These are phyloP conservation scores for Eragrostis tef DNA, from an alignment of 202 grass and related monocot species.

Conservation along the genomic window DNA sequence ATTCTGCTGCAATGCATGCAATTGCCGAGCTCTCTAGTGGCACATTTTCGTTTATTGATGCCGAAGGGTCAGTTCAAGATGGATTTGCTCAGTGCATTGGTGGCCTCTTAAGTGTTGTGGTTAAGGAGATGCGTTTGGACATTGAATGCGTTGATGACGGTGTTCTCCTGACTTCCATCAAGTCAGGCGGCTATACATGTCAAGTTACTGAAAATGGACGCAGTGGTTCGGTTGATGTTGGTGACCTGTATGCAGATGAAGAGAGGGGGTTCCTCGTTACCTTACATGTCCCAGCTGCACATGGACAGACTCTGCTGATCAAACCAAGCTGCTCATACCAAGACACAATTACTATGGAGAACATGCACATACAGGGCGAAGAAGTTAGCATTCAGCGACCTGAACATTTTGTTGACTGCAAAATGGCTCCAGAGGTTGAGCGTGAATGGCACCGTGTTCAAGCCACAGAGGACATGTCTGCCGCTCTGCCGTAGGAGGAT, in stretches of 20 bases:
- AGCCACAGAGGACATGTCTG: constrained; percentile 71
- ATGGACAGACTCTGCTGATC: constrained; percentile 56
- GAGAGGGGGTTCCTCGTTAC: constrained; percentile 79
- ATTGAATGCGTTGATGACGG: constrained; percentile 65
- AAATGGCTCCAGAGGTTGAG: constrained; percentile 72
- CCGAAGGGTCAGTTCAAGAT: constrained; percentile 74
- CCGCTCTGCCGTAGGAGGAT: constrained; percentile 57
- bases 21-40: constrained; percentile 72
- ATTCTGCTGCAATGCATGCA: constrained; percentile 78
- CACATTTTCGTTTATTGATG: constrained; percentile 91
- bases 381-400: constrained; percentile 65
- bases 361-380: constrained; percentile 43
- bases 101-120: constrained; percentile 81
- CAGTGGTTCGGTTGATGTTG: constrained; percentile 64
- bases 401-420: constrained; percentile 14
- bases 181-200: constrained; percentile 77
- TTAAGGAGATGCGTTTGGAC: constrained; percentile 57
- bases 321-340: constrained; percentile 62
- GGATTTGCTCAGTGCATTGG: constrained; percentile 96
- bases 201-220: constrained; percentile 52
- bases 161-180: constrained; percentile 64
- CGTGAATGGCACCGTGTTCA: constrained; percentile 76
- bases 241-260: constrained; percentile 83
- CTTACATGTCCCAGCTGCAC: constrained; percentile 57
- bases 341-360: constrained; percentile 53